A percentile compares a stretch with the other conserved stretches of the same genome.
These are phyloP conservation scores for Saturnispora besseyi DNA, from an alignment of 805 yeast genomes.

Conservation along the genomic window DNA sequence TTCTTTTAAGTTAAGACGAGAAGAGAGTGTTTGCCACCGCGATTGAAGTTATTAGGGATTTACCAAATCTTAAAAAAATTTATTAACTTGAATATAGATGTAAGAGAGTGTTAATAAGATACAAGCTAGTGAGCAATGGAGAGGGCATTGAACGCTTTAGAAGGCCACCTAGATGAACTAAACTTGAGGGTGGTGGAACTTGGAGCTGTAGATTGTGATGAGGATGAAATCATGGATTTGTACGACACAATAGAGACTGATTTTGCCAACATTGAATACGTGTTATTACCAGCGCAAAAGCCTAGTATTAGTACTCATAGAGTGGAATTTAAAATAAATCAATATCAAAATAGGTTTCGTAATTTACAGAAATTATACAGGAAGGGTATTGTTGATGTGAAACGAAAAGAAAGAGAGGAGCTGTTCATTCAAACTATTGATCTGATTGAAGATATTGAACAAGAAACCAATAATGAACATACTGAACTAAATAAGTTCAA, in stretches of 20 bases:
- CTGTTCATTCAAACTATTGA: conserved; percentile 9
- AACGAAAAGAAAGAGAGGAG: conserved; percentile 14
- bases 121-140: neutral
- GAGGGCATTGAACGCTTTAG: neutral
- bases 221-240: conserved; percentile 15
- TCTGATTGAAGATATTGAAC: conserved; percentile 7
- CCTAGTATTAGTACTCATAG: conserved; percentile 5
- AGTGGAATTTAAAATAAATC: conserved; percentile 12
- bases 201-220: neutral
- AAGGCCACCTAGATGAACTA: neutral
- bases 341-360: conserved; percentile 17
- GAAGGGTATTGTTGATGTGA: conserved; percentile 21
- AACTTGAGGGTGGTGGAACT: neutral
- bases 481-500: conserved; percentile 1
- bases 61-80: neutral
- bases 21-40: conserved; percentile 6
- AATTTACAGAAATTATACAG: conserved; percentile 24
- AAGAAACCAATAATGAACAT: neutral
- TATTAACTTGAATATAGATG: neutral
- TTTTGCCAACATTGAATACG: conserved; percentile 10
- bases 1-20: neutral
- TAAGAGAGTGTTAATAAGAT: neutral
- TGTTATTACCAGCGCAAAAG: conserved; percentile 7
- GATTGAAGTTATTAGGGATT: neutral
- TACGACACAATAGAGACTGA: conserved; percentile 16